A percentile compares a stretch with the other conserved stretches of the same genome.
phyloP scores from a whole-genome alignment of 139 green algal species.

The Chlamydomonas incerta region DNA sequence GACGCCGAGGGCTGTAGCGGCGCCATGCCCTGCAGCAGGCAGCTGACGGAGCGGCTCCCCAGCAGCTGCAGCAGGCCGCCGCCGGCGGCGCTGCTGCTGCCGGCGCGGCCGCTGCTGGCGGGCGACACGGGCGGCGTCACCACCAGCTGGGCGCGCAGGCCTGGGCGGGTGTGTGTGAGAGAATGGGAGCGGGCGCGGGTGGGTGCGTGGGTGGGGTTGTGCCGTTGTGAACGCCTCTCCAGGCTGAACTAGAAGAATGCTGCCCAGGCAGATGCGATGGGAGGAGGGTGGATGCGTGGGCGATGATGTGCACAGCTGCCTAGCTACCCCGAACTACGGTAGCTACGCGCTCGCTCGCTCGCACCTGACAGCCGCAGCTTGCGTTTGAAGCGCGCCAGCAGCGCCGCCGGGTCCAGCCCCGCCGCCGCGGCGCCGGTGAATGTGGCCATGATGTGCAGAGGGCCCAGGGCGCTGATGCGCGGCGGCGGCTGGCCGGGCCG shows the following conservation, averaged over 20 bases:
- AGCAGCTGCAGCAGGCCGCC: neutral
- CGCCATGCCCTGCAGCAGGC: too few relatives aligned
- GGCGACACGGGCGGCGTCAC: slow-evolving; percentile 32
- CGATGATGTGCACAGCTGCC: too few relatives aligned
- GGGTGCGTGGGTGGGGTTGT: too few relatives aligned
- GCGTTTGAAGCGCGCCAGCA: slow-evolving; percentile 29
- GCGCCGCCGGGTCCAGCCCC: neutral
- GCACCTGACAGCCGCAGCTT: slow-evolving; percentile 55
- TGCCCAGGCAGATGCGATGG: too few relatives aligned
- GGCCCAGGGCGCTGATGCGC: slow-evolving; percentile 22
- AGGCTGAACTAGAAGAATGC: too few relatives aligned
- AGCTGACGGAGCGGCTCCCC: neutral
- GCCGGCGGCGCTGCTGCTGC: neutral
- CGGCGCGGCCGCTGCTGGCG: neutral
- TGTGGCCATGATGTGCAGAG: slow-evolving; percentile 37
- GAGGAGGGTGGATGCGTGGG: too few relatives aligned
- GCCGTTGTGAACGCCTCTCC: too few relatives aligned
- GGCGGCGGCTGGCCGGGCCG: neutral
- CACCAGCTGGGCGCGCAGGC: slow-evolving; percentile 56
- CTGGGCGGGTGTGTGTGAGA: too few relatives aligned
- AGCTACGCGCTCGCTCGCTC: too few relatives aligned
- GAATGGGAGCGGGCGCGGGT: too few relatives aligned
- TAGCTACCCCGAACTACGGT: too few relatives aligned
- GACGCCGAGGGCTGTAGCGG: neutral
- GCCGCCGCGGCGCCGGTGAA: neutral